phyloP scores from a whole-genome alignment of 116 monocot species.

The Posidonia oceanica region DNA sequence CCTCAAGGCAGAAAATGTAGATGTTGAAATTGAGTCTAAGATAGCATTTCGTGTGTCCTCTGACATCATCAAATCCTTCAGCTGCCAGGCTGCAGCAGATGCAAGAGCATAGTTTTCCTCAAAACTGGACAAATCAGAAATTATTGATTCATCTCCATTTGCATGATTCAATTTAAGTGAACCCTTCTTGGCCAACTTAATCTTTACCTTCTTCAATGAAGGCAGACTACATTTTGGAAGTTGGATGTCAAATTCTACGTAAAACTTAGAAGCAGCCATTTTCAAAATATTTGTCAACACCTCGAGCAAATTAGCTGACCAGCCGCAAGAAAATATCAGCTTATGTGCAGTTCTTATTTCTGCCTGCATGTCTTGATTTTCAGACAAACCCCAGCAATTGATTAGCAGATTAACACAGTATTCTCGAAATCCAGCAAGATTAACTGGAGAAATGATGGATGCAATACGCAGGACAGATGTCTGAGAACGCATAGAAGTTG shows the following conservation, averaged over 20 bases:
- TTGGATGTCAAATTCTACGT: slow-evolving; percentile 13
- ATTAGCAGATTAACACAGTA: slow-evolving; percentile 36
- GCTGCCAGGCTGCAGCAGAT: slow-evolving; percentile 64
- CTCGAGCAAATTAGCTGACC: slow-evolving; percentile 47
- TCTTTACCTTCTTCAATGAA: slow-evolving; percentile 38
- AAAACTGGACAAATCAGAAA: slow-evolving; percentile 11
- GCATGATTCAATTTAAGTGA: slow-evolving; percentile 11
- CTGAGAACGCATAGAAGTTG: slow-evolving; percentile 33
- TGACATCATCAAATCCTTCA: slow-evolving; percentile 49
- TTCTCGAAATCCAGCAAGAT: slow-evolving; percentile 32
- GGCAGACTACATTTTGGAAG: slow-evolving; percentile 10
- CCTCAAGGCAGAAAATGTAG: slow-evolving; percentile 36
- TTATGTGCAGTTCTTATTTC: slow-evolving; percentile 45
- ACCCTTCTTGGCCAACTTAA: slow-evolving; percentile 19
- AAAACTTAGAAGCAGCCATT: slow-evolving; percentile 30
- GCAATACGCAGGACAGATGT: slow-evolving; percentile 54
- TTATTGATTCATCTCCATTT: slow-evolving; percentile 16
- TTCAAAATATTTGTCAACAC: slow-evolving; percentile 38
- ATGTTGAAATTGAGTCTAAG: slow-evolving; percentile 32
- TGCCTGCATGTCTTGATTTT: slow-evolving; percentile 43
- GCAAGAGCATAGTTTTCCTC: slow-evolving; percentile 37
- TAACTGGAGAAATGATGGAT: slow-evolving; percentile 38
- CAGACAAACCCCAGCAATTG: slow-evolving; percentile 30
- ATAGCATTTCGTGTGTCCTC: slow-evolving; percentile 29
- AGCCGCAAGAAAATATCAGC: slow-evolving; percentile 47